These are phyloP conservation scores for Erodium texanum DNA, from an alignment of 441 rosid species.

Conservation along the genomic window DNA sequence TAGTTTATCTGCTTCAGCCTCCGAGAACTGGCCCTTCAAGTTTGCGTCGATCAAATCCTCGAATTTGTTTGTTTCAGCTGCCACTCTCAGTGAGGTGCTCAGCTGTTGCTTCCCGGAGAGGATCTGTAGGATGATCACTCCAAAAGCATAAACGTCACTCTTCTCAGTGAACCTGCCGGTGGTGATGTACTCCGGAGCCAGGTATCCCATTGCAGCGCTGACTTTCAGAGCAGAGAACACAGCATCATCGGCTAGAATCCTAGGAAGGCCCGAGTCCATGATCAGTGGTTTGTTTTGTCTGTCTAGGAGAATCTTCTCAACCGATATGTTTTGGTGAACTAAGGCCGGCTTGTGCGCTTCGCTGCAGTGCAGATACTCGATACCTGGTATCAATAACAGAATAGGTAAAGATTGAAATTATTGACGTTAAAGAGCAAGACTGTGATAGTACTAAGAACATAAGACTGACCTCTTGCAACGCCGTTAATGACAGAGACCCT, in stretches of 20 bases:
- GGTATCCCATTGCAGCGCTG: slow-evolving; percentile 88
- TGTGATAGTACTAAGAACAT: neutral
- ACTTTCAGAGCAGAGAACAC: slow-evolving; percentile 64
- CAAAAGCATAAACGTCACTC: slow-evolving; percentile 78
- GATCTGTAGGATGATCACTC: slow-evolving; percentile 67
- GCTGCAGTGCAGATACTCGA: slow-evolving; percentile 54
- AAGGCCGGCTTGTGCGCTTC: slow-evolving; percentile 48
- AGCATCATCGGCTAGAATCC: slow-evolving; percentile 66
- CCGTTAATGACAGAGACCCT: slow-evolving; percentile 77
- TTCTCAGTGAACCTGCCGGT: slow-evolving; percentile 74
- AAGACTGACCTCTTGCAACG: slow-evolving; percentile 61
- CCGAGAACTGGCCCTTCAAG: slow-evolving; percentile 53
- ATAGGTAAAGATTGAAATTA: no score
- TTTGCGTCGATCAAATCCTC: slow-evolving; percentile 60
- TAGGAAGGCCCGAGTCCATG: slow-evolving; percentile 62
- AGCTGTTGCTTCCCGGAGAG: slow-evolving; percentile 67
- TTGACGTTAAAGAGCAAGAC: neutral
- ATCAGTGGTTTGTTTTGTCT: slow-evolving; percentile 55
- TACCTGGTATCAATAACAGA: slow-evolving; percentile 32
- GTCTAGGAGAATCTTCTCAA: slow-evolving; percentile 66
- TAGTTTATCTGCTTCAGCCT: slow-evolving; percentile 68
- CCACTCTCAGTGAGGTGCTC: slow-evolving; percentile 35
- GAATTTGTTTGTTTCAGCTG: slow-evolving; percentile 53
- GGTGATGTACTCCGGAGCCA: slow-evolving; percentile 67
- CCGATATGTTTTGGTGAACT: slow-evolving; percentile 72